Conservation (phyloP, 768 basidiomycete species). For the Trametes sanguinea region DNA sequence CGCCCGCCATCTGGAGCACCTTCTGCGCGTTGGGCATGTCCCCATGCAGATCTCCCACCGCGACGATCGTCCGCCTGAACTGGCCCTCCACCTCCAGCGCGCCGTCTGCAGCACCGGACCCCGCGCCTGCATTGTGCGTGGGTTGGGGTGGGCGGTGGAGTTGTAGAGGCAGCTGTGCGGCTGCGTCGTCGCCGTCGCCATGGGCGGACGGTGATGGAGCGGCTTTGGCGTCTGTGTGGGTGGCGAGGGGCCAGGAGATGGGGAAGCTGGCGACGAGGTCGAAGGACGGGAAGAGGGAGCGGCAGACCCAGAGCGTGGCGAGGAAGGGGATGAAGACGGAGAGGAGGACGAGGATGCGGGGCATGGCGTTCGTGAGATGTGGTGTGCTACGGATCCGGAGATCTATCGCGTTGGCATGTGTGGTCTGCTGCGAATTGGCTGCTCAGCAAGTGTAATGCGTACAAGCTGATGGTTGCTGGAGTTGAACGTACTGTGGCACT, state of each 20-base stretch:
- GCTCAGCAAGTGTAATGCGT: too few species aligned
- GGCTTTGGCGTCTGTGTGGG: constrained; percentile 24
- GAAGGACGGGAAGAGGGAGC: constrained; percentile 21
- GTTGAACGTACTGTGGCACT: too few species aligned
- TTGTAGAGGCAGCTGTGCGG: constrained; percentile 1
- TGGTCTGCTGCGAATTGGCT: not conserved
- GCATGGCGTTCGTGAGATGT: constrained; percentile 5
- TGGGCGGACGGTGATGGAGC: constrained; percentile 5
- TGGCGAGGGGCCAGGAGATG: constrained; percentile 28
- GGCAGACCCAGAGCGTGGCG: constrained; percentile 24
- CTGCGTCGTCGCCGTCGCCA: not conserved
- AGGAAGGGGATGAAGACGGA: constrained; percentile 23
- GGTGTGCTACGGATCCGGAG: too few species aligned
- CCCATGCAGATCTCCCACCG: constrained; percentile 92
- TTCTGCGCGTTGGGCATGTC: constrained; percentile 77
- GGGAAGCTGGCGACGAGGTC: constrained; percentile 23
- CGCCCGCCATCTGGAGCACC: constrained; percentile 78
- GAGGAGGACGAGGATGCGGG: constrained; percentile 22
- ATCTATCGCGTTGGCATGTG: too few species aligned
- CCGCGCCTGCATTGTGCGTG: not conserved
- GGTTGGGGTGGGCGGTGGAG: not conserved
- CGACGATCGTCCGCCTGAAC: constrained; percentile 61
- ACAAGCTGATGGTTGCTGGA: too few species aligned
- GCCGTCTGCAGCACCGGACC: not conserved
- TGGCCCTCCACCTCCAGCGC: not conserved